Base-by-base conservation (phyloP, 345 rosid genomes). In the Abelmoschus esculentus region DNA sequence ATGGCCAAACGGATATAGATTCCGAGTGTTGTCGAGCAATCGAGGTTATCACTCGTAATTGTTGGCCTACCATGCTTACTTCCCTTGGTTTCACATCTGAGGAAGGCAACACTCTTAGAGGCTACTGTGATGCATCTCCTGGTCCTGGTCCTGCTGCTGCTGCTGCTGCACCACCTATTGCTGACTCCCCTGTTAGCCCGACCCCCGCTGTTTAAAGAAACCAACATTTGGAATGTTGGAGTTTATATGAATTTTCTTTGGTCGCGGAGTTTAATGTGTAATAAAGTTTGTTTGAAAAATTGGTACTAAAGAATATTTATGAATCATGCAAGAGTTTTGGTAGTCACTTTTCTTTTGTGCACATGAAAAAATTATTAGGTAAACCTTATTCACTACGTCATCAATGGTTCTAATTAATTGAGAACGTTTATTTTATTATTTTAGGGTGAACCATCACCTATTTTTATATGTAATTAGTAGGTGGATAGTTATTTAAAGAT, bases 51-150 rank as follows among this genome's bases (percentile, higher is more conserved):
- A 86, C 87, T 0, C 83, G 70, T 3, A 73, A 78, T 19, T 93
- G 97, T 72, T 93, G 97, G 98, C 98, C 97, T 1, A 77, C 89
- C 0, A 89, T 92, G 97, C 88, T 90, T 17, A 79, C 85, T 49
- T 86, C 97, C 32, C 80, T 86, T 2, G 93, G 97, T 0, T 87
- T 90, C 72, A 84, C 90, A 0, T 31, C 81, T 0, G 84, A 84
- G 62, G 89, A 90, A 78, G 82, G 86, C 44, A 82, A 78, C 47
- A 69, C 86, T 36, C 86, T 92, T 3, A 74, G 78, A 40, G 88
- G 86, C 31, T 93, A 84, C 59, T 90, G 97, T 31, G 89, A 87
- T 64, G 74, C 79, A 14, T 64, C 75, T 42, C 46, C 46, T 42
- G 46, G 13, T 42, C 46, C 46, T 42, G 46, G 3, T 10, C 46